These are phyloP conservation scores for Dipodascus geniculatus DNA, from an alignment of 805 yeast genomes.

Conservation along the genomic window DNA sequence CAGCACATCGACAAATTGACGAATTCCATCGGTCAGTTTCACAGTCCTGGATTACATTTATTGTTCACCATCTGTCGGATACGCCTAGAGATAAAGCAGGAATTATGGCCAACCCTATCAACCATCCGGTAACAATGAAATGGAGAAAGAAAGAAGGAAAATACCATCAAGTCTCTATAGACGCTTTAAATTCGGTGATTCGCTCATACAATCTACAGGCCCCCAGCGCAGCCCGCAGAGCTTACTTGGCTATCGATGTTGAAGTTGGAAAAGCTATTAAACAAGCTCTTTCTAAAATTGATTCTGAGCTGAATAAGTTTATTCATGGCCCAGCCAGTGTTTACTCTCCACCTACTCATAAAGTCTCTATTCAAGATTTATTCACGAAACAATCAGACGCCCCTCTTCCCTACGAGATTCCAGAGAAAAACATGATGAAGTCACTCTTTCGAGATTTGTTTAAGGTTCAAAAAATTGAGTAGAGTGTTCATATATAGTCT, in stretches of 20 bases:
- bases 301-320: neutral
- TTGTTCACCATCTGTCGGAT: neutral
- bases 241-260: slow-evolving; percentile 35
- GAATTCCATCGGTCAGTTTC: slow-evolving; percentile 32
- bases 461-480: slow-evolving; percentile 1
- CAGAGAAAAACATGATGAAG: neutral
- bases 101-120: neutral
- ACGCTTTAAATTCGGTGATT: slow-evolving; percentile 35
- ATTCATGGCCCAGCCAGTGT: neutral
- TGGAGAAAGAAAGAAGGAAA: slow-evolving; percentile 30
- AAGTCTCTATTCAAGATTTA: neutral
- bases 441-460: neutral
- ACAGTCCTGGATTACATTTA: slow-evolving; percentile 8
- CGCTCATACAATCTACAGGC: slow-evolving; percentile 55
- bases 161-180: slow-evolving; percentile 28
- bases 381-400: neutral
- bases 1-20: slow-evolving; percentile 37
- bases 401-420: neutral
- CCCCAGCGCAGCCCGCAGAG: slow-evolving; percentile 45
- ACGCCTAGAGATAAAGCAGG: slow-evolving; percentile 11
- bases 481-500: neutral
- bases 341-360: neutral
- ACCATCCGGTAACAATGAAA: slow-evolving; percentile 7
- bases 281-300: neutral
- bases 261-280: slow-evolving; percentile 26